Percentiles rank a stretch among this genome's conserved stretches.
Evolutionary conservation across 1,284 basidiomycete species (phyloP).

Genomic region (Microbotryum intermedium): DNA sequence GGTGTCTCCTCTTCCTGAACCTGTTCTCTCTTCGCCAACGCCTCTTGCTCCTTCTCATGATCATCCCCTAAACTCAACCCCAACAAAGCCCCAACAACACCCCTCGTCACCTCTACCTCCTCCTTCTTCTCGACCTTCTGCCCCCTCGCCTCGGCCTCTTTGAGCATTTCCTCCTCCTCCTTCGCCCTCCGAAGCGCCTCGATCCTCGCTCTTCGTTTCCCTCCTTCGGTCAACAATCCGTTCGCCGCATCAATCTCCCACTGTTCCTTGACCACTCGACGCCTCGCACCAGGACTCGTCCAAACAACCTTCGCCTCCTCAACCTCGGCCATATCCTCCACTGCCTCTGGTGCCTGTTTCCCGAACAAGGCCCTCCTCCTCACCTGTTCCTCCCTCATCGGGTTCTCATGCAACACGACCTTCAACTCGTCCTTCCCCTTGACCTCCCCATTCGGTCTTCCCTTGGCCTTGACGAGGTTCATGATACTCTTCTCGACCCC

Average conservation of each 20-base stretch:
- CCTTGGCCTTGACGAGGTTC: constrained; percentile 14
- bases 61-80: too few species aligned
- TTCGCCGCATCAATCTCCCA: constrained; percentile 21
- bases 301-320: not conserved
- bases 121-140: not conserved
- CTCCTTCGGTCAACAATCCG: constrained; percentile 11
- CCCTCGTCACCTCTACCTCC: not conserved
- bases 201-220: constrained; percentile 10
- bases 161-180: not conserved
- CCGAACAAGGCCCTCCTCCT: constrained; percentile 1
- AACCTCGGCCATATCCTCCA: not conserved
- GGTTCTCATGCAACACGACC: not conserved
- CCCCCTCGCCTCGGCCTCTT: not conserved
- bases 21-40: not conserved
- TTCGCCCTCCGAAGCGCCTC: not conserved
- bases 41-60: not conserved
- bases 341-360: not conserved
- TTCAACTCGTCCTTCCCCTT: constrained; percentile 1
- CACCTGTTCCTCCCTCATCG: constrained; percentile 4
- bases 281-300: not conserved
- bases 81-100: not conserved
- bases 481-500: constrained; percentile 7
- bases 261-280: constrained; percentile 8
- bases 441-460: not conserved
- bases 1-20: constrained; percentile 1